phyloP scores from a whole-genome alignment of 768 basidiomycete genomes.

The Podaxis sp. region DNA sequence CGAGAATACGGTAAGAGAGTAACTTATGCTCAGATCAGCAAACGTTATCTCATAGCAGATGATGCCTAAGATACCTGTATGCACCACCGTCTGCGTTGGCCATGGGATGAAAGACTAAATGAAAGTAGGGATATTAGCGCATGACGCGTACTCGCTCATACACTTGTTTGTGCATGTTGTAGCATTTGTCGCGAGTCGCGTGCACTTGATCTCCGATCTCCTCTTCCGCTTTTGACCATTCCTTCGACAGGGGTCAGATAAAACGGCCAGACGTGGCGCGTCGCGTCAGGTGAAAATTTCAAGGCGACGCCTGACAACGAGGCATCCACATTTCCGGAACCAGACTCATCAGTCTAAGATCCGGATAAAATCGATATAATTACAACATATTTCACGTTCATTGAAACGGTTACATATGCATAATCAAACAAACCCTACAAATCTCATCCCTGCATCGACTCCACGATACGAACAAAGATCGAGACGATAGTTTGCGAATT shows the following conservation, averaged over 20 bases:
- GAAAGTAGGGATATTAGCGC: conserved; percentile 21
- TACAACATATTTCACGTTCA: background rate
- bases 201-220: conserved; percentile 7
- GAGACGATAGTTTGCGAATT: conserved; percentile 18
- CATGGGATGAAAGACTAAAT: conserved; percentile 44
- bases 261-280: background rate
- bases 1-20: conserved; percentile 99
- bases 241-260: background rate
- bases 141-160: conserved; percentile 19
- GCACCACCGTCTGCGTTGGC: conserved; percentile 82
- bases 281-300: background rate
- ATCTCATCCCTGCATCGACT: conserved; percentile 4
- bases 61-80: conserved; percentile 52
- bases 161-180: conserved; percentile 19
- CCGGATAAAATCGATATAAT: background rate
- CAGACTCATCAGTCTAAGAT: background rate
- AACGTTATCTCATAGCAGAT: conserved; percentile 9
- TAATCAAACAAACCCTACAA: background rate
- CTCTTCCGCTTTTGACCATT: background rate
- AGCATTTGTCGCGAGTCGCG: background rate
- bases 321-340: conserved; percentile 1
- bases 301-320: background rate
- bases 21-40: conserved; percentile 47
- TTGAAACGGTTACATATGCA: conserved; percentile 4
- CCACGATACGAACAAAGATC: conserved; percentile 15